A percentile compares a stretch with the other conserved stretches of the same genome.
Evolutionary conservation across 75 land plant genomes (phyloP).

Genomic region (Isoetes taiwanensis): DNA sequence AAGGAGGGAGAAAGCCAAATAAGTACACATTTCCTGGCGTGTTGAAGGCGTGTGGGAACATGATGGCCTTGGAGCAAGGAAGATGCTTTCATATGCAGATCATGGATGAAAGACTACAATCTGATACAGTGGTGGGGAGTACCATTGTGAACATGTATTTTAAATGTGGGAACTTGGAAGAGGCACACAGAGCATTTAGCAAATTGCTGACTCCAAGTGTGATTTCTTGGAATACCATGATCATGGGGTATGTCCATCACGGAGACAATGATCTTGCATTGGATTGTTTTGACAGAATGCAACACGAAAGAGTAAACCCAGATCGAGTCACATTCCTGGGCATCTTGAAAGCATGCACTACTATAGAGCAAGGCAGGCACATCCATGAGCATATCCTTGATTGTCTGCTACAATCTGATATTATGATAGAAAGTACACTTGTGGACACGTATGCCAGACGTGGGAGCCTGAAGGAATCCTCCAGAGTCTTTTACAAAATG

Average conservation of each 20-base stretch:
- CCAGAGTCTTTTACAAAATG: too few relatives aligned
- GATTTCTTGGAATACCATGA: constrained; percentile 22
- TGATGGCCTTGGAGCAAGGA: constrained; percentile 9
- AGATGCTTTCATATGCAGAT: constrained; percentile 11
- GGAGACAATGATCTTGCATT: constrained; percentile 15
- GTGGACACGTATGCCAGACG: too few relatives aligned
- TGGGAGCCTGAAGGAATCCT: too few relatives aligned
- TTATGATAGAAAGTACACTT: too few relatives aligned
- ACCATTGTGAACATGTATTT: constrained; percentile 16
- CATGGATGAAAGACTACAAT: constrained; percentile 15
- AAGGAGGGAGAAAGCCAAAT: constrained; percentile 24
- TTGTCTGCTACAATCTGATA: too few relatives aligned
- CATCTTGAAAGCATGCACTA: constrained; percentile 19
- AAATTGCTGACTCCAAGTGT: constrained; percentile 8
- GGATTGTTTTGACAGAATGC: constrained; percentile 1
- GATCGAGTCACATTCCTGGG: constrained; percentile 19
- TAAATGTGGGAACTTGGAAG: constrained; percentile 13
- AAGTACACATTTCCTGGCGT: constrained; percentile 28
- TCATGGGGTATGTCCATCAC: constrained; percentile 14
- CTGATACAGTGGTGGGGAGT: constrained; percentile 19
- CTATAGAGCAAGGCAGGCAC: too few relatives aligned
- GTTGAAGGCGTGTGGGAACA: constrained; percentile 25
- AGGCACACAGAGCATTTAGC: constrained; percentile 22
- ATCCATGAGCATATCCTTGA: too few relatives aligned
- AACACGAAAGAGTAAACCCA: constrained; percentile 1